A percentile compares a stretch with the other conserved stretches of the same genome.
Conservation (phyloP, 2,329 filamentous ascomycete genomes). For the Aspergillus japonicus region DNA sequence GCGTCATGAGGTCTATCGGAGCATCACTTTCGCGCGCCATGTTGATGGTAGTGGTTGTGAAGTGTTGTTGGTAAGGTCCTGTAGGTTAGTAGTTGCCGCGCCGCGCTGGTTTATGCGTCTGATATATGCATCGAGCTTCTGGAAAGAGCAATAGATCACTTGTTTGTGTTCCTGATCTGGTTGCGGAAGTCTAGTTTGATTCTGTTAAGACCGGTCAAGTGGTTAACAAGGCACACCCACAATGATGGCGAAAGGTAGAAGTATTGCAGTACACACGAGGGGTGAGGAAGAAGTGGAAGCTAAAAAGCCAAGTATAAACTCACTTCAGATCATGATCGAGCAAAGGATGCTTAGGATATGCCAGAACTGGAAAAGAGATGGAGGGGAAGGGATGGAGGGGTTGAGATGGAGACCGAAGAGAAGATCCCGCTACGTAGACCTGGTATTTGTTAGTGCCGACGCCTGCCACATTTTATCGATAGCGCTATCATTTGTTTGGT, state of each 20-base stretch:
- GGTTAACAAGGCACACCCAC: not conserved
- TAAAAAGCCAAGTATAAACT: not conserved
- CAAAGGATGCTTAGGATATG: not conserved
- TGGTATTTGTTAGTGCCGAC: slow-evolving; percentile 9
- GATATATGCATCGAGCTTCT: not conserved
- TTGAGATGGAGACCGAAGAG: not conserved
- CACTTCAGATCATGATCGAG: not conserved
- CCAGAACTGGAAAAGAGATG: slow-evolving; percentile 1
- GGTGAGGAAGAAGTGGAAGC: not conserved
- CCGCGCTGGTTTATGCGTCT: not conserved
- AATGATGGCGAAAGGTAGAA: not conserved
- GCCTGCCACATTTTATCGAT: slow-evolving; percentile 25
- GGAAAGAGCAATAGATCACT: not conserved
- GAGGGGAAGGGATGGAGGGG: slow-evolving; percentile 1
- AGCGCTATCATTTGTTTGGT: slow-evolving; percentile 23
- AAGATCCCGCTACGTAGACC: slow-evolving; percentile 3
- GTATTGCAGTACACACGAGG: not conserved
- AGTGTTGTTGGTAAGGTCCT: not conserved
- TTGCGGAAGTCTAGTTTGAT: not conserved
- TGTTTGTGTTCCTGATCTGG: not conserved
- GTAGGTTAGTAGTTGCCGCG: not conserved
- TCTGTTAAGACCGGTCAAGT: not conserved
- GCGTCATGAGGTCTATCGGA: slow-evolving; percentile 35
- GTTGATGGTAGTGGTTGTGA: slow-evolving; percentile 16
- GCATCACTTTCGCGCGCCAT: slow-evolving; percentile 56